A percentile compares a stretch with the other conserved stretches of the same genome.
phyloP scores from a whole-genome alignment of 768 basidiomycete species.

The Rhodotorula paludigena region DNA sequence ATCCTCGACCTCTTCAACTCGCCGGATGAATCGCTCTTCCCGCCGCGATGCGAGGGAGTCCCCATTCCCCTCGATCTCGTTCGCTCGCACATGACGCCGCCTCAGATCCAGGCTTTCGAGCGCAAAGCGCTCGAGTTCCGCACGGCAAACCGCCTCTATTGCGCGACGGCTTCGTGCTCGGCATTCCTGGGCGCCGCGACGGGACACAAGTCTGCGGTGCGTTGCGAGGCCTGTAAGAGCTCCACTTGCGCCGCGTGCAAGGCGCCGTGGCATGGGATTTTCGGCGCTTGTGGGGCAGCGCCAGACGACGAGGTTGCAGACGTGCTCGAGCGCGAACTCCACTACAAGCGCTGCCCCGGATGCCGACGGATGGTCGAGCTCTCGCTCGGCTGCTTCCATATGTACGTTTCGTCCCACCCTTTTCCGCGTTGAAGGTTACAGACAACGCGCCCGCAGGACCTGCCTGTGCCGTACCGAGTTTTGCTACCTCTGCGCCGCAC shows the following conservation, averaged over 20 bases:
- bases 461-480: constrained; percentile 57
- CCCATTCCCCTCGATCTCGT: constrained; percentile 44
- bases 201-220: not conserved
- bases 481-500: constrained; percentile 61
- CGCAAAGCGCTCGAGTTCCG: not conserved
- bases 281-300: constrained; percentile 43
- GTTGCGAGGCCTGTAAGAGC: not conserved
- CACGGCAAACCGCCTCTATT: constrained; percentile 9
- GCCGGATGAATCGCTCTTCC: constrained; percentile 56
- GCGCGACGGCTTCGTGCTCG: not conserved
- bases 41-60: constrained; percentile 55
- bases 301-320: constrained; percentile 51
- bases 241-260: constrained; percentile 12
- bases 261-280: constrained; percentile 8
- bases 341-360: constrained; percentile 63
- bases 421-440: not conserved
- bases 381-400: constrained; percentile 59
- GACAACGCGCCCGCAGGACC: constrained; percentile 45
- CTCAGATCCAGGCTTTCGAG: not conserved
- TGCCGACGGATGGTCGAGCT: constrained; percentile 60
- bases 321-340: constrained; percentile 52
- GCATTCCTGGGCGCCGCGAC: constrained; percentile 3
- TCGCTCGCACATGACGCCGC: not conserved
- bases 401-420: constrained; percentile 41
- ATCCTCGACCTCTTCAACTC: constrained; percentile 51